These are phyloP conservation scores for Boletus pseudo-olivaceus DNA, from an alignment of 768 basidiomycete species.

Conservation along the genomic window DNA sequence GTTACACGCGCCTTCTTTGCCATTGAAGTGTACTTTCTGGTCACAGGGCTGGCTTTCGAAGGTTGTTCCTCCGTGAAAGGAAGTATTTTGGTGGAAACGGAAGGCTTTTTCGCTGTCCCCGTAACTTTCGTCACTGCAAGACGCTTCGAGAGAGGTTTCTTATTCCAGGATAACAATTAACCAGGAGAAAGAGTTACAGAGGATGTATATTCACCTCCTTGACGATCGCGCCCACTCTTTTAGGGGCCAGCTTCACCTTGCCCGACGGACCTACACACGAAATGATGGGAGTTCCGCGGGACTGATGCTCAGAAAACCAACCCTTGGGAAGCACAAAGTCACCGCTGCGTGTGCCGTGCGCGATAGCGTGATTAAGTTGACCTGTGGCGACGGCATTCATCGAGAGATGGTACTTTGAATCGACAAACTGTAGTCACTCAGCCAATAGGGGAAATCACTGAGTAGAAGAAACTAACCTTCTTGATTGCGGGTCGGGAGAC, in stretches of 20 bases:
- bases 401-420: constrained; percentile 50
- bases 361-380: constrained; percentile 55
- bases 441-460: neutral
- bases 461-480: constrained; percentile 47
- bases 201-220: constrained; percentile 10
- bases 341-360: constrained; percentile 47
- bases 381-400: constrained; percentile 41
- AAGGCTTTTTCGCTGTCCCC: neutral
- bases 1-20: constrained; percentile 24
- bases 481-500: constrained; percentile 79
- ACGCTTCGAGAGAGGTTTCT: constrained; percentile 6
- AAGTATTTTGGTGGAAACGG: neutral
- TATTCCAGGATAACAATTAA: constrained; percentile 6
- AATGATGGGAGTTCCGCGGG: neutral
- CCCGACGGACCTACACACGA: constrained; percentile 22
- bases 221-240: constrained; percentile 1
- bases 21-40: constrained; percentile 22
- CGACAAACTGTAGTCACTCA: constrained; percentile 41
- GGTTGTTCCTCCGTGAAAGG: neutral
- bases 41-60: constrained; percentile 1
- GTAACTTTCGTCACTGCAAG: neutral
- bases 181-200: neutral
- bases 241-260: constrained; percentile 26
- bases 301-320: neutral
- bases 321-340: constrained; percentile 58